phyloP scores from a whole-genome alignment of 805 yeast genomes.

The Candida bentonensis region DNA sequence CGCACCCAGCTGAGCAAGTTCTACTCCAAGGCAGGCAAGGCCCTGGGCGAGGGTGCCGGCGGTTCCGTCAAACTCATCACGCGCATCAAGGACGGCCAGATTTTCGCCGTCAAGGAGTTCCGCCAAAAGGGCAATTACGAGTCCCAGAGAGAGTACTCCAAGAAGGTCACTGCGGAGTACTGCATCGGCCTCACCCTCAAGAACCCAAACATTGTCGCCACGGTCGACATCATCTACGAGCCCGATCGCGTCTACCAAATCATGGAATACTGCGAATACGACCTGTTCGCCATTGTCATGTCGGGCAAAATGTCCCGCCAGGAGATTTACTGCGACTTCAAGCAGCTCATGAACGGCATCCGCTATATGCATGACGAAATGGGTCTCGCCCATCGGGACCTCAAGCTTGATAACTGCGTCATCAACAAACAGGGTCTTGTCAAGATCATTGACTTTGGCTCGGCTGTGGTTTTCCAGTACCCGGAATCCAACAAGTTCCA shows the following conservation, averaged over 20 bases:
- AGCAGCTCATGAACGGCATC: constrained; percentile 71
- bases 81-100: constrained; percentile 48
- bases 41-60: constrained; percentile 90
- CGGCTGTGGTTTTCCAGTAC: constrained; percentile 81
- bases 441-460: constrained; percentile 84
- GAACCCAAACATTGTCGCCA: constrained; percentile 82
- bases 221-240: constrained; percentile 83
- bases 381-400: constrained; percentile 85
- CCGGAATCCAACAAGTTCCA: constrained; percentile 64
- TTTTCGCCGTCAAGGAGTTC: constrained; percentile 89
- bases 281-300: constrained; percentile 89
- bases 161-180: constrained; percentile 86
- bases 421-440: constrained; percentile 71
- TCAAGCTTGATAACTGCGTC: constrained; percentile 87
- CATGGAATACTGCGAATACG: constrained; percentile 90
- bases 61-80: constrained; percentile 71
- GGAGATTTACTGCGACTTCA: constrained; percentile 81
- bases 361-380: constrained; percentile 61
- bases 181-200: constrained; percentile 84
- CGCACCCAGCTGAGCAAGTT: constrained; percentile 34
- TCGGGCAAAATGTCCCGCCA: constrained; percentile 69
- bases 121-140: constrained; percentile 64
- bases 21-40: constrained; percentile 72
- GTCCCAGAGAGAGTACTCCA: constrained; percentile 71
- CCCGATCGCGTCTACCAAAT: constrained; percentile 77